Evolutionary conservation across 768 basidiomycete species (phyloP).

Genomic region (Floccularia luteovirens): DNA sequence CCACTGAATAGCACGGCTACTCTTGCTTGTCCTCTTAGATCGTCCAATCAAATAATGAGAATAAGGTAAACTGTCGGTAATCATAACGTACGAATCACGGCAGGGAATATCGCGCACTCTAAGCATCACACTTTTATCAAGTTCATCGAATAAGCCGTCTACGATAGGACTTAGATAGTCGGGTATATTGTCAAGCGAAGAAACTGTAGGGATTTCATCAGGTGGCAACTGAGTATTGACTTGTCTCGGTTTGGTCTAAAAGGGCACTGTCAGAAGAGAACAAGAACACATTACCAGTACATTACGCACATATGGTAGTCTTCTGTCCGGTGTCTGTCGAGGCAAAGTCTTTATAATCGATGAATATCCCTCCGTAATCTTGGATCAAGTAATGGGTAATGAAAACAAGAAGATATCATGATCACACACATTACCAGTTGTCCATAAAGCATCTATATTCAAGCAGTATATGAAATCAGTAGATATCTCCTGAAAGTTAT

Average conservation of each 20-base stretch:
- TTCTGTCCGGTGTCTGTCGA: background rate
- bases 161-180: constrained; percentile 31
- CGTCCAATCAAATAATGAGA: constrained; percentile 8
- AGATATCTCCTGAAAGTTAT: constrained; percentile 52
- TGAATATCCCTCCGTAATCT: background rate
- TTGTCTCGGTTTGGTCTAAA: constrained; percentile 33
- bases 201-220: constrained; percentile 24
- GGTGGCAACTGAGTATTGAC: constrained; percentile 46
- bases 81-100: constrained; percentile 21
- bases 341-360: background rate
- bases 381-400: too few species aligned
- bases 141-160: constrained; percentile 40
- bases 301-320: constrained; percentile 19
- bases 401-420: too few species aligned
- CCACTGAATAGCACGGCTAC: constrained; percentile 92
- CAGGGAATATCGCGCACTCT: constrained; percentile 65
- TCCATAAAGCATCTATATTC: constrained; percentile 23
- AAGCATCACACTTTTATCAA: constrained; percentile 63
- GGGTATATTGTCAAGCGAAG: constrained; percentile 35
- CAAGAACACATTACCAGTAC: constrained; percentile 10
- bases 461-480: constrained; percentile 52
- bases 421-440: constrained; percentile 9
- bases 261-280: background rate
- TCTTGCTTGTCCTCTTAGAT: constrained; percentile 33
- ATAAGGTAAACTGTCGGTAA: background rate